Conservation (phyloP, 139 green algal species). For the Limnomonas spitsbergensis region DNA sequence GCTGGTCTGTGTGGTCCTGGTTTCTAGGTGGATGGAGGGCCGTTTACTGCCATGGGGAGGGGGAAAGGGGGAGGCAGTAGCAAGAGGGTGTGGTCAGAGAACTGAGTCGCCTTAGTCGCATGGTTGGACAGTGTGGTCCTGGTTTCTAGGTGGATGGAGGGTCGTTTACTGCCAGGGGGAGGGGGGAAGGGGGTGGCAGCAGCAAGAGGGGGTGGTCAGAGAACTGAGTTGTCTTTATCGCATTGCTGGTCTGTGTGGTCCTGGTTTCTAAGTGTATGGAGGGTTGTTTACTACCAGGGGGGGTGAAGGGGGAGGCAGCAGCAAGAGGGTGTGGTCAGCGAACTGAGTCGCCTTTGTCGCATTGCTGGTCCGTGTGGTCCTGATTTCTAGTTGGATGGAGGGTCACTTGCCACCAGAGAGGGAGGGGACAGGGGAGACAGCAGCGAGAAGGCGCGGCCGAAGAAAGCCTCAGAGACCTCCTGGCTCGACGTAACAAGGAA, state of each 20-base stretch:
- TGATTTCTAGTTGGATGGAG: slow-evolving; percentile 9
- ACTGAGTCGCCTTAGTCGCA: slow-evolving; percentile 34
- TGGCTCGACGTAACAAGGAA: too few species aligned
- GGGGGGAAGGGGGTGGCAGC: not conserved
- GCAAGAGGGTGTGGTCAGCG: slow-evolving; percentile 41
- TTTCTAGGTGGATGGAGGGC: slow-evolving; percentile 11
- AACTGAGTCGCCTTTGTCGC: slow-evolving; percentile 41
- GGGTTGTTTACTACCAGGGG: slow-evolving; percentile 25
- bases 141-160: slow-evolving; percentile 11
- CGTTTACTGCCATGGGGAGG: slow-evolving; percentile 26
- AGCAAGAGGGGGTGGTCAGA: slow-evolving; percentile 43
- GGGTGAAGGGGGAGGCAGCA: not conserved
- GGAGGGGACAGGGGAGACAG: too few species aligned
- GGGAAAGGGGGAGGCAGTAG: not conserved
- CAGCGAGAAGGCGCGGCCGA: too few species aligned
- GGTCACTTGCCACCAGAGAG: slow-evolving; percentile 27
- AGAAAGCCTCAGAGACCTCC: too few species aligned
- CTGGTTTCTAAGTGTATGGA: slow-evolving; percentile 9
- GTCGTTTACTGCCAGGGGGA: slow-evolving; percentile 26
- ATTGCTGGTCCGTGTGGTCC: slow-evolving; percentile 12
- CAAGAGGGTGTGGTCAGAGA: slow-evolving; percentile 51
- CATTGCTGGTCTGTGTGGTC: slow-evolving; percentile 12
- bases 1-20: slow-evolving; percentile 5
- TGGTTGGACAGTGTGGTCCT: slow-evolving; percentile 12
- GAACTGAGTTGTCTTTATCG: slow-evolving; percentile 41